phyloP scores from a whole-genome alignment of 768 basidiomycete genomes.

The Agaricus sinodeliciosus region DNA sequence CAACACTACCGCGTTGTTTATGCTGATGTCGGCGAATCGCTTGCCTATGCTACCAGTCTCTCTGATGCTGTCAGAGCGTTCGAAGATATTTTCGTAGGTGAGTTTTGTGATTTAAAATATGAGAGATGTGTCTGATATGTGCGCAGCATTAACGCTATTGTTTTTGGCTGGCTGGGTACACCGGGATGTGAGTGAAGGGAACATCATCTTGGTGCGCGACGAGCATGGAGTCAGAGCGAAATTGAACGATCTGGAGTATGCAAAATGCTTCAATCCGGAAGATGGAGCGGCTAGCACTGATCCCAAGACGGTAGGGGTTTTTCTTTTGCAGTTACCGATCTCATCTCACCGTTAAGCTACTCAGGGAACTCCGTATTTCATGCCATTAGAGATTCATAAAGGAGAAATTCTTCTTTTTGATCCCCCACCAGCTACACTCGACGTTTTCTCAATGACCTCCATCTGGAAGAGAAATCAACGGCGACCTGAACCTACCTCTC shows the following conservation, averaged over 20 bases:
- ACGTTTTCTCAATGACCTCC: background rate
- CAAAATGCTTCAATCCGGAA: background rate
- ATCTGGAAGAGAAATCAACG: background rate
- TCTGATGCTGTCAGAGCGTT: background rate
- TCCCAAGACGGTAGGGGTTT: background rate
- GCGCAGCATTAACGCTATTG: background rate
- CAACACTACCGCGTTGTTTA: slow-evolving; percentile 1
- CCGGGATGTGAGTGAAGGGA: slow-evolving; percentile 5
- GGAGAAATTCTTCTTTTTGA: background rate
- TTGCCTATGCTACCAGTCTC: slow-evolving; percentile 23
- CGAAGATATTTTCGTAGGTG: background rate
- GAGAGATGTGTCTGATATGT: background rate
- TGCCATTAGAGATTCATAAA: slow-evolving; percentile 1
- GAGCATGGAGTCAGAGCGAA: background rate
- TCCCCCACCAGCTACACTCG: background rate
- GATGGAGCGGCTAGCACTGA: background rate
- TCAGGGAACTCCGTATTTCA: slow-evolving; percentile 6
- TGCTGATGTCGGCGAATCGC: background rate
- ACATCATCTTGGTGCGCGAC: slow-evolving; percentile 3
- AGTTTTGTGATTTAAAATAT: background rate
- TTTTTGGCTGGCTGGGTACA: slow-evolving; percentile 9
- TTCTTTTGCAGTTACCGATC: background rate
- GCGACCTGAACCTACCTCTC: background rate
- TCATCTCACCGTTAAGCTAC: background rate
- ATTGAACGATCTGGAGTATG: slow-evolving; percentile 9